Base-by-base conservation (phyloP, 495 filamentous ascomycete genomes). In the Talaromyces adpressus region DNA sequence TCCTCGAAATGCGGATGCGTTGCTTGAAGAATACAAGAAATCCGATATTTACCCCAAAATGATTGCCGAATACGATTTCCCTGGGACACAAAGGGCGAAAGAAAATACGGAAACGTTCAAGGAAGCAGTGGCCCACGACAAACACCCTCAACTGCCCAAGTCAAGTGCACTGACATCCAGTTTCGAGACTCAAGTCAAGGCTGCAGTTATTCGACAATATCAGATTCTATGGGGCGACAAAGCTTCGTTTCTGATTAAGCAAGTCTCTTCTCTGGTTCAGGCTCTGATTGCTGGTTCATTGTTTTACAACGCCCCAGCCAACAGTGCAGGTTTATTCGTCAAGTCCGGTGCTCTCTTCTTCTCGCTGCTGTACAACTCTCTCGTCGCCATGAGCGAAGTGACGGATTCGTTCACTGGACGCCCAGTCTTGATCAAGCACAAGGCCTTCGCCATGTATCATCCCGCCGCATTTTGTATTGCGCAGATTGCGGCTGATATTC, bases 391-490 rank as follows among this genome's bases (percentile, higher is more conserved):
- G 63, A 81, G 87, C 1, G 90, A 92, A 67, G 79, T 91, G 8
- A 89, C 84, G 18, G 80, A 87, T 34, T 87, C 89, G 0, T 91
- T 91, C 69, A 76, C 79, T 20, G 82, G 84, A 0, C 82, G 89
- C 18, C 89, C 86, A 2, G 87, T 94, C 34, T 72, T 93, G 20
- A 80, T 89, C 59, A 91, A 92, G 64, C 91, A 94, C 71, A 88
- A 89, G 68, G 77, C 79, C 22, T 92, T 91, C 70, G 86, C 86
- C 29, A 87, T 91, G 67, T 91, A 89, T 72, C 83, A 89, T 8
- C 90, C 90, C 3, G 82, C 87, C 3, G 89, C 90, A 6, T 88
- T 86, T 51, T 86, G 84, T 27, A 77, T 94, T 36, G 89, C 88
- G 1, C 83, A 90, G 53, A 88, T 89, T 3, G 75, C 88, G 8